Conservation (phyloP, 1,284 basidiomycete genomes). For the Cryptococcus sp. region DNA sequence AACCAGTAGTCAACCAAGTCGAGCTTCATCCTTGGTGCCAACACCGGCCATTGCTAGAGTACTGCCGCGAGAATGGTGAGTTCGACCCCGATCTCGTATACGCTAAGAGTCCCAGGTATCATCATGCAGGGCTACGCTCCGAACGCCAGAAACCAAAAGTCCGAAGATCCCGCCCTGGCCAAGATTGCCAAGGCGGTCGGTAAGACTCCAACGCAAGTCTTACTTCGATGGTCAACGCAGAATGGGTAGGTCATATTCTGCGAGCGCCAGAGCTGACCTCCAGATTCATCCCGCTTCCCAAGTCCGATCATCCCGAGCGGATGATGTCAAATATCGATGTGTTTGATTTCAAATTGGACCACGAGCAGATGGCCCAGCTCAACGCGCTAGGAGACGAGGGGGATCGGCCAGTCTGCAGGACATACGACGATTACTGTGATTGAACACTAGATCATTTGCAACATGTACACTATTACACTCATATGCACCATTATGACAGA, state of each 20-base stretch:
- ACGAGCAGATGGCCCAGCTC: conserved; percentile 64
- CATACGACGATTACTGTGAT: neutral
- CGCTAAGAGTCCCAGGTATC: conserved; percentile 56
- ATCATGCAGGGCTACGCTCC: conserved; percentile 78
- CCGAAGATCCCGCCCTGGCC: conserved; percentile 61
- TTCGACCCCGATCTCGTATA: neutral
- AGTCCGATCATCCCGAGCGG: conserved; percentile 66
- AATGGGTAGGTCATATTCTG: conserved; percentile 60
- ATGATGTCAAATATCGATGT: conserved; percentile 69
- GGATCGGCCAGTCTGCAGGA: neutral
- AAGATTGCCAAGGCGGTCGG: conserved; percentile 62
- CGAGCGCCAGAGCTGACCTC: neutral
- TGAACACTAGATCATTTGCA: neutral
- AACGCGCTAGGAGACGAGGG: conserved; percentile 62
- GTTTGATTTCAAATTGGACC: conserved; percentile 67
- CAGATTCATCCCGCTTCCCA: conserved; percentile 71
- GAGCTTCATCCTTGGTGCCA: conserved; percentile 17
- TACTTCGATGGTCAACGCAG: conserved; percentile 79
- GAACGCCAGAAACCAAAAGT: conserved; percentile 62
- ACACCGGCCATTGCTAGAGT: conserved; percentile 59
- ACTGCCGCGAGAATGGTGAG: conserved; percentile 62
- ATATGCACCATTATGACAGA: too few species aligned
- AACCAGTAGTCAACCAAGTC: conserved; percentile 67
- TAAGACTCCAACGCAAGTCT: conserved; percentile 68
- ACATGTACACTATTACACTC: too few species aligned